These are phyloP conservation scores for Chalciporus sphaerocephalus DNA, from an alignment of 768 basidiomycete species.

Conservation along the genomic window DNA sequence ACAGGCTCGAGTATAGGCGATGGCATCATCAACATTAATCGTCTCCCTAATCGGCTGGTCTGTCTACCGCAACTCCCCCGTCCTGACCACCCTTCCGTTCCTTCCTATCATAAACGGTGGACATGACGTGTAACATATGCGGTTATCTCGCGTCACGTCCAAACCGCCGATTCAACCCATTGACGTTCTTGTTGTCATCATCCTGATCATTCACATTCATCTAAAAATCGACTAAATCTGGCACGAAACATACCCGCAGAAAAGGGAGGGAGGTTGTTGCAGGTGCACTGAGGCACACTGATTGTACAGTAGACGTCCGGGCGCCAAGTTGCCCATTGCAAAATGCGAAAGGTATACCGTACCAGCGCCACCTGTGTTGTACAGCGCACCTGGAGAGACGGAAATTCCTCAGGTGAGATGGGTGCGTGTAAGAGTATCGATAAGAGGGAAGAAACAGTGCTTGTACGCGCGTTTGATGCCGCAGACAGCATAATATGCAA, in stretches of 20 bases:
- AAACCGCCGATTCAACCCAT: not conserved
- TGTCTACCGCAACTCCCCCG: not conserved
- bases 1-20: not conserved
- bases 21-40: not conserved
- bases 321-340: not conserved
- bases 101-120: not conserved
- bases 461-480: too few relatives aligned
- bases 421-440: too few relatives aligned
- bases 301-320: conserved; percentile 2
- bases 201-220: not conserved
- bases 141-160: not conserved
- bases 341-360: not conserved
- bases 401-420: too few relatives aligned
- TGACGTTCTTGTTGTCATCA: not conserved
- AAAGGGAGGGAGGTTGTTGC: not conserved
- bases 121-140: not conserved
- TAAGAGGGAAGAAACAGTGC: too few relatives aligned
- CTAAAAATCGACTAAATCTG: not conserved
- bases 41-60: not conserved
- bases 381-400: too few relatives aligned
- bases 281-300: conserved; percentile 1
- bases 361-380: too few relatives aligned
- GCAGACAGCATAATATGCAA: too few relatives aligned
- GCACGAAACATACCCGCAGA: conserved; percentile 5
- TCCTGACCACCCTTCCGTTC: not conserved